phyloP scores from a whole-genome alignment of 2,329 filamentous ascomycete genomes.

The Boeremia exigua region DNA sequence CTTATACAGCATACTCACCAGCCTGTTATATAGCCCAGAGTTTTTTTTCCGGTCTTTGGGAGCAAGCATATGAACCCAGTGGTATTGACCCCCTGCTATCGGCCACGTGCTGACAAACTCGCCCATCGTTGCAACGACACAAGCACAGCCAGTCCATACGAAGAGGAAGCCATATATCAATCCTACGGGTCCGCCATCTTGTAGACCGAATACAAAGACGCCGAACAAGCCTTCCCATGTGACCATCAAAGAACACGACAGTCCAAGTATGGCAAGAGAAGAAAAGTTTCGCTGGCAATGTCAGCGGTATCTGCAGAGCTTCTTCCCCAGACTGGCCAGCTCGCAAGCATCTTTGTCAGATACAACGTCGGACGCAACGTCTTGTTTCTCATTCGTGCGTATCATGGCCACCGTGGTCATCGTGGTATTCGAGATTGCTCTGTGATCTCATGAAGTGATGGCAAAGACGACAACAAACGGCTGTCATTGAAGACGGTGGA shows the following conservation, averaged over 20 bases:
- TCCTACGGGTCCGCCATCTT: conserved; percentile 22
- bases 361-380: not conserved
- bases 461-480: too few species aligned
- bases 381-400: too few species aligned
- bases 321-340: conserved; percentile 14
- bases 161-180: conserved; percentile 26
- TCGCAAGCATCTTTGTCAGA: conserved; percentile 18
- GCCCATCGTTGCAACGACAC: conserved; percentile 21
- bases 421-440: too few species aligned
- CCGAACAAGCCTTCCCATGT: conserved; percentile 27
- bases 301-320: too few species aligned
- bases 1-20: not conserved
- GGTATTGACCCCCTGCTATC: conserved; percentile 19
- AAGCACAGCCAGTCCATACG: conserved; percentile 21
- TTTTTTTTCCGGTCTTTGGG: conserved; percentile 22
- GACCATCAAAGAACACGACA: conserved; percentile 23
- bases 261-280: conserved; percentile 21
- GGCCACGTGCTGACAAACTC: conserved; percentile 17
- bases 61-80: conserved; percentile 46
- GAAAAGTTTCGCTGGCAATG: conserved; percentile 21
- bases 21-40: conserved; percentile 4
- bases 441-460: too few species aligned
- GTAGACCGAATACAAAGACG: conserved; percentile 25
- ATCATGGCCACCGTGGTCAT: too few species aligned
- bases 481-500: too few species aligned